Conservation (phyloP, 2,329 filamentous ascomycete genomes). For the Remersonia thermophila region DNA sequence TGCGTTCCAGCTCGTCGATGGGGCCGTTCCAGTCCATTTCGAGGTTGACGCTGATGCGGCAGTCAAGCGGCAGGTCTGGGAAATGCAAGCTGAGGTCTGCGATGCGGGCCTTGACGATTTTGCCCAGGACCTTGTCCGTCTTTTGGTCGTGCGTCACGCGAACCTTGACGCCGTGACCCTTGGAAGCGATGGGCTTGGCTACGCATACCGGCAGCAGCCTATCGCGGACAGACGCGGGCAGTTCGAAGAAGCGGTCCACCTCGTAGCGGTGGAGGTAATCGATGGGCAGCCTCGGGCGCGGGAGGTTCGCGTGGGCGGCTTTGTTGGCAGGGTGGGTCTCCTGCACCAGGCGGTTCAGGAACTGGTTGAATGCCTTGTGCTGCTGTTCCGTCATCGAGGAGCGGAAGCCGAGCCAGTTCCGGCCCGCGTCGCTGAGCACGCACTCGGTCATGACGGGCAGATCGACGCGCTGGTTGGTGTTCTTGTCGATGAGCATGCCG, state of each 20-base stretch:
- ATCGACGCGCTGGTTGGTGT: conserved; percentile 55
- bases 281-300: conserved; percentile 46
- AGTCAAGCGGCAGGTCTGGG: conserved; percentile 68
- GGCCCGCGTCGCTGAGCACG: conserved; percentile 48
- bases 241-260: conserved; percentile 70
- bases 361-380: conserved; percentile 74
- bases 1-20: conserved; percentile 40
- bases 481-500: conserved; percentile 64
- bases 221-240: conserved; percentile 46
- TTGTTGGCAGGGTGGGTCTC: conserved; percentile 45
- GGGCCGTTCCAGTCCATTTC: conserved; percentile 79
- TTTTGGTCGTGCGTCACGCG: conserved; percentile 69
- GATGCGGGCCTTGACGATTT: conserved; percentile 85
- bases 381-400: conserved; percentile 83
- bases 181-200: conserved; percentile 44
- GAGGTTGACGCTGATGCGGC: conserved; percentile 85
- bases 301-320: conserved; percentile 26
- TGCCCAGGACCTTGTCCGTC: conserved; percentile 56
- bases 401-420: conserved; percentile 55
- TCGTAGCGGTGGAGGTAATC: conserved; percentile 75
- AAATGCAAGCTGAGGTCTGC: conserved; percentile 80
- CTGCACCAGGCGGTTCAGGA: conserved; percentile 58
- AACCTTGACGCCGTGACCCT: conserved; percentile 44
- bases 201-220: conserved; percentile 51
- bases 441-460: conserved; percentile 59